phyloP scores from a whole-genome alignment of 2,329 filamentous ascomycete genomes.

The Neospermospora avenae region DNA sequence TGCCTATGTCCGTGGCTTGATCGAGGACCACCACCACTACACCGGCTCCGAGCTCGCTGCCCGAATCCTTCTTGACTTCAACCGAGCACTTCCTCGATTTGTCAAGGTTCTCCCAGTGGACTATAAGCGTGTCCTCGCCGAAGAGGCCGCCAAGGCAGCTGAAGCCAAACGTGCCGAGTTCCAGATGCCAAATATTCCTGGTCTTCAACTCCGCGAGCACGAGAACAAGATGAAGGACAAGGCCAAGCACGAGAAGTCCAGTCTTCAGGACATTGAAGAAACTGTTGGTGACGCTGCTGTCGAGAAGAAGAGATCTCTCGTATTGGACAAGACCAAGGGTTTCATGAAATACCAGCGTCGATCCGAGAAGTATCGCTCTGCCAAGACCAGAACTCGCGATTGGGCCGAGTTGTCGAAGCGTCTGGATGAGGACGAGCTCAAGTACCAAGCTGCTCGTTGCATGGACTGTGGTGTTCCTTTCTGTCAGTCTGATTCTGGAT shows the following conservation, averaged over 20 bases:
- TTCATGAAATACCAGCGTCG: conserved; percentile 98
- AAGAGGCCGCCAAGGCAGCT: conserved; percentile 81
- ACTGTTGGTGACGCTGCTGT: conserved; percentile 78
- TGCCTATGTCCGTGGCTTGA: conserved; percentile 82
- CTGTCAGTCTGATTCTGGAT: conserved; percentile 94
- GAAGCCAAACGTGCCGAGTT: conserved; percentile 83
- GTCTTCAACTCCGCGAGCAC: conserved; percentile 54
- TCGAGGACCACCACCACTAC: conserved; percentile 97
- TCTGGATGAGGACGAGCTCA: conserved; percentile 89
- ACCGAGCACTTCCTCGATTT: conserved; percentile 82
- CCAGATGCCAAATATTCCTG: conserved; percentile 72
- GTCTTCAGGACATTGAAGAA: conserved; percentile 80
- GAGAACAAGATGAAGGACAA: conserved; percentile 56
- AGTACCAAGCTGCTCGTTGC: conserved; percentile 93
- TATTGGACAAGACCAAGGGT: conserved; percentile 94
- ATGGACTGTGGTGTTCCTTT: conserved; percentile 99
- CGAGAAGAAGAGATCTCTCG: conserved; percentile 85
- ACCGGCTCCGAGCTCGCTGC: conserved; percentile 93
- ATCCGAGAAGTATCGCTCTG: conserved; percentile 86
- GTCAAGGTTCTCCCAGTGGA: conserved; percentile 92
- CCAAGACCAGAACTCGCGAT: conserved; percentile 81
- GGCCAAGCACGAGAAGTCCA: conserved; percentile 61
- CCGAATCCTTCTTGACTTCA: conserved; percentile 93
- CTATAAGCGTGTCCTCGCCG: conserved; percentile 88
- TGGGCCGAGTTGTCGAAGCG: conserved; percentile 89